A percentile compares a stretch with the other conserved stretches of the same genome.
These are phyloP conservation scores for Heliocybe sulcata DNA, from an alignment of 1,284 basidiomycete genomes.

Conservation along the genomic window DNA sequence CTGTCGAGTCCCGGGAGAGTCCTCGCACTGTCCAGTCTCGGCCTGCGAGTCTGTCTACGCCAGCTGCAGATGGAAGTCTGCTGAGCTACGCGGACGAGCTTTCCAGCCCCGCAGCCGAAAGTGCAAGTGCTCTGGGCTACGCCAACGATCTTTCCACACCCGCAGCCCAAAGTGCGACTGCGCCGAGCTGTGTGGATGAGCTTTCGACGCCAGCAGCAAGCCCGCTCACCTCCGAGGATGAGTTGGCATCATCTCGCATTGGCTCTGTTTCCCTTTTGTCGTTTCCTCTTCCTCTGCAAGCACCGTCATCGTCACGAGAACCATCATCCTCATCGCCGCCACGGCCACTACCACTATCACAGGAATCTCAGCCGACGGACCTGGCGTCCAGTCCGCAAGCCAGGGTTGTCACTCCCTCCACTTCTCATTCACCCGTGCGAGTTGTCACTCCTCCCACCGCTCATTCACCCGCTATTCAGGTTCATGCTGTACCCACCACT, in stretches of 20 bases:
- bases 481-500: not conserved
- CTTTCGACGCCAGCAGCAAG: too few species aligned
- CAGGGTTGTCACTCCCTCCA: not conserved
- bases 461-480: not conserved
- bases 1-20: not conserved
- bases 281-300: not conserved
- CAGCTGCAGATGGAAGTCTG: not conserved
- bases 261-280: not conserved
- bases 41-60: too few species aligned
- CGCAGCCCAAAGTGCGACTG: too few species aligned
- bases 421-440: not conserved
- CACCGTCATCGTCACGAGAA: not conserved
- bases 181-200: too few species aligned
- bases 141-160: too few species aligned
- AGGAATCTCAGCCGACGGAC: not conserved
- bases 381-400: not conserved
- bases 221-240: not conserved
- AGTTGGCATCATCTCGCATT: not conserved
- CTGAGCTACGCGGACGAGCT: too few species aligned
- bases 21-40: not conserved
- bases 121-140: too few species aligned
- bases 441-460: not conserved
- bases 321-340: too few species aligned
- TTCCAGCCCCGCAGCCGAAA: too few species aligned
- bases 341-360: not conserved